A percentile compares a stretch with the other conserved stretches of the same genome.
Evolutionary conservation across 2,329 filamentous ascomycete genomes (phyloP).

Genomic region (Rhynchosporium agropyri): DNA sequence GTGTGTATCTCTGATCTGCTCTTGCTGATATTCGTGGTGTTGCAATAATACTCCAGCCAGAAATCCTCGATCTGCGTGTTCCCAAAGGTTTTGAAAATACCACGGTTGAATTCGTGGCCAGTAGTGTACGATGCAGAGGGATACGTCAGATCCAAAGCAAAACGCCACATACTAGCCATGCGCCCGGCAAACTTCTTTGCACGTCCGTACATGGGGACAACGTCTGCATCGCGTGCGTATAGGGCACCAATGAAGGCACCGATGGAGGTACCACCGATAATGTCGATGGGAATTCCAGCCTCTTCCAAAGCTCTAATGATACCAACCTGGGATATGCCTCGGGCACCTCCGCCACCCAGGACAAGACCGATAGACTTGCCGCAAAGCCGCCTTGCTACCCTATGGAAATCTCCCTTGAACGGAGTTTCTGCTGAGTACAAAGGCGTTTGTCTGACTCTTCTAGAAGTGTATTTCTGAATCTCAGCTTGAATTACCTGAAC

Average conservation of each 20-base stretch:
- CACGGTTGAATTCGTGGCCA: slow-evolving; percentile 97
- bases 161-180: slow-evolving; percentile 99
- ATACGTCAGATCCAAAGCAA: slow-evolving; percentile 93
- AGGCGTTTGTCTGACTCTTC: slow-evolving; percentile 84
- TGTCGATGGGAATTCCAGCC: slow-evolving; percentile 92
- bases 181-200: slow-evolving; percentile 97
- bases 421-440: slow-evolving; percentile 90
- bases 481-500: slow-evolving; percentile 95
- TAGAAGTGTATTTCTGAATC: slow-evolving; percentile 96
- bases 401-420: slow-evolving; percentile 96
- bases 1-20: slow-evolving; percentile 91
- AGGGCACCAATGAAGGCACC: slow-evolving; percentile 93
- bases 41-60: slow-evolving; percentile 98
- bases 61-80: slow-evolving; percentile 98
- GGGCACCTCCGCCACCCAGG: slow-evolving; percentile 87
- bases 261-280: slow-evolving; percentile 94
- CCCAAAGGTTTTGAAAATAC: slow-evolving; percentile 98
- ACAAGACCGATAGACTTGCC: slow-evolving; percentile 95
- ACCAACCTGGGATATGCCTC: slow-evolving; percentile 90
- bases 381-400: slow-evolving; percentile 84
- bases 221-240: slow-evolving; percentile 93
- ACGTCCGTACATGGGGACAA: slow-evolving; percentile 94
- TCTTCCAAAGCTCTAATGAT: slow-evolving; percentile 95
- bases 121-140: slow-evolving; percentile 97
- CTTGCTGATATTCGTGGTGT: slow-evolving; percentile 98